Percentiles rank a stretch among this genome's conserved stretches.
Conservation (phyloP, 202 grass and related monocot species). For the Sporobolus alterniflorus region DNA sequence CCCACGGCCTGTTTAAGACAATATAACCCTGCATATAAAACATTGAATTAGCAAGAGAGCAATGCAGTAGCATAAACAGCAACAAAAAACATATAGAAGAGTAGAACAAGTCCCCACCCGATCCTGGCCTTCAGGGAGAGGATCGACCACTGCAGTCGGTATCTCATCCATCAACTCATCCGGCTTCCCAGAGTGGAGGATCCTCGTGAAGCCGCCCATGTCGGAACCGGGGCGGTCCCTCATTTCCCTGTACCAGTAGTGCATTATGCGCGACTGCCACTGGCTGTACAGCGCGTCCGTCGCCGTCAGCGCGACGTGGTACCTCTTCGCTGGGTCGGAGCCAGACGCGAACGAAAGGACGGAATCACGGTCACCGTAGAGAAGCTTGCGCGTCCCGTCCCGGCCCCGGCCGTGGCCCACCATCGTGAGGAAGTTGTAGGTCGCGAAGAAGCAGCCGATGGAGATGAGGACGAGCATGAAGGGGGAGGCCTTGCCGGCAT, state of each 20-base stretch:
- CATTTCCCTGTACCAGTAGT: constrained; percentile 94
- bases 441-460: constrained; percentile 70
- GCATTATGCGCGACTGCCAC: constrained; percentile 96
- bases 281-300: constrained; percentile 91
- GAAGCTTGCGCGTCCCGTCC: constrained; percentile 45
- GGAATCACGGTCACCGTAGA: constrained; percentile 27
- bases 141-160: constrained; percentile 81
- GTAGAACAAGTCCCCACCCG: constrained; percentile 37
- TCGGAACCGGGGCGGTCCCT: constrained; percentile 51
- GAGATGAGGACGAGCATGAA: constrained; percentile 59
- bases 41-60: constrained; percentile 3
- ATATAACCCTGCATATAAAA: constrained; percentile 77
- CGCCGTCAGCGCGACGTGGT: constrained; percentile 91
- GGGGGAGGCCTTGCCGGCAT: constrained; percentile 59
- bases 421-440: constrained; percentile 84
- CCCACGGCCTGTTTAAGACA: constrained; percentile 97
- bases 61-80: neutral
- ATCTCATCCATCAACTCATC: constrained; percentile 91
- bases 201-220: constrained; percentile 93
- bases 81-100: neutral
- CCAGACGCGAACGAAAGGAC: neutral
- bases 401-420: constrained; percentile 38
- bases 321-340: constrained; percentile 60
- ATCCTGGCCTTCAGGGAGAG: constrained; percentile 74
- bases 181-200: constrained; percentile 79